Base-by-base conservation (phyloP, 257 asterid species). In the Rubia yunnanensis region DNA sequence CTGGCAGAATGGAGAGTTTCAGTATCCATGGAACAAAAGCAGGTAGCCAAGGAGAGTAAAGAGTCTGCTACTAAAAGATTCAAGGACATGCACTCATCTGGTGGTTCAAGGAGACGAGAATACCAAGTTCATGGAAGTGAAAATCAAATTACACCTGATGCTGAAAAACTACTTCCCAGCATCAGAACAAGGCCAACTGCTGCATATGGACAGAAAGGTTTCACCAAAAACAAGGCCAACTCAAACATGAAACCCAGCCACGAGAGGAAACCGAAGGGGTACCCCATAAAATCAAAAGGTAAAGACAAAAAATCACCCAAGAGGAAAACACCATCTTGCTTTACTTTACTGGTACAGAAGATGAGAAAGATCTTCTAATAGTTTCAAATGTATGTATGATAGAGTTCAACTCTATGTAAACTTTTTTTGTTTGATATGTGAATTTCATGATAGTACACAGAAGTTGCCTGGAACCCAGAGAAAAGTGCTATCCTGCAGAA, bases 21-120 rank as follows among this genome's bases (percentile, higher is more conserved):
- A 11, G 75, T 38, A 22, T 73, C 84, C 10, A 53, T 26, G 39
- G 79, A 87, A 57, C 83, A 83, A 66, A 85, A 77, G 59, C 69
- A 64, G 54, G 83, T 69, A 22, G 88, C 86, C 11, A 82, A 87
- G 77, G 74, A 77, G 5, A 73, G 54, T 30, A 77, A 81, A 69
- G 84, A 83, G 20, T 41, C 63, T 1, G 81, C 85, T 62, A 74
- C 75, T n/a, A 79, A 72, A 49, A 72, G 63, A 59, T 23, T 72
- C 7, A 30, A 65, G 35, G 48, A 49, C 28, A 46, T 59, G 60
- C 28, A 49, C 28, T 46, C 72, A 1, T 36, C 36, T 13, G 27
- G 27, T 36, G 56, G 66, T 15, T 64, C 70, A 8, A 57, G 44
- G 60, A 57, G 50, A 66, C 66, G 62, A 20, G 31, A 23, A 46